phyloP scores from a whole-genome alignment of 176 grass and related monocot species.

The Puya raimondii region DNA sequence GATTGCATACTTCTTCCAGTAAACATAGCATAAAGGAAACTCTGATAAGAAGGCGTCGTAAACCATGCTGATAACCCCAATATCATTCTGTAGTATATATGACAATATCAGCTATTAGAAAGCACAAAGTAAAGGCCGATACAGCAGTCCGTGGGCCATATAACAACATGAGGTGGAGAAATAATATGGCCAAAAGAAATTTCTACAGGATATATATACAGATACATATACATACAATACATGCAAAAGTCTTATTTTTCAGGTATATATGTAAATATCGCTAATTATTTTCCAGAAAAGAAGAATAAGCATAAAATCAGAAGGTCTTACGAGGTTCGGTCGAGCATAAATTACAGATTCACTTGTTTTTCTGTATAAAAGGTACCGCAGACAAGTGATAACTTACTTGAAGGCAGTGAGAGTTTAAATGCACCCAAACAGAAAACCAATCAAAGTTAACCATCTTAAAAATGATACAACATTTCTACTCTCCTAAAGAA shows the following conservation, averaged over 20 bases:
- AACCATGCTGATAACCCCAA: constrained; percentile 42
- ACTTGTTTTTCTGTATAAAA: no score
- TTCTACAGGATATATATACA: no score
- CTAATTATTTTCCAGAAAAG: no score
- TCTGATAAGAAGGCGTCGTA: constrained; percentile 60
- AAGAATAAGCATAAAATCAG: no score
- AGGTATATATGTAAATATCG: no score
- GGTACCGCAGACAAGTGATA: not conserved
- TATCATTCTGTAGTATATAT: constrained; percentile 51
- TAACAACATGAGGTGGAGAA: not conserved
- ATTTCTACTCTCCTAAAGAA: not conserved
- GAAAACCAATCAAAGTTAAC: not conserved
- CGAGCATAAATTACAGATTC: no score
- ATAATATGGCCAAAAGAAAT: not conserved
- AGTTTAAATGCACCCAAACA: not conserved
- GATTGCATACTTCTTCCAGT: constrained; percentile 75
- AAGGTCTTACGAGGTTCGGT: no score
- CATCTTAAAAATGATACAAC: not conserved
- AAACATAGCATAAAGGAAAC: constrained; percentile 74
- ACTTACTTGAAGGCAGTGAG: not conserved
- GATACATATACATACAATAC: no score
- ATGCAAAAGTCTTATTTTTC: no score
- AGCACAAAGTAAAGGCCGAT: constrained; percentile 6
- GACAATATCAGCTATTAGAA: constrained; percentile 27
- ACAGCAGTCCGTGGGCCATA: not conserved